A percentile compares a stretch with the other conserved stretches of the same genome.
Evolutionary conservation across 1,139 yeast species (phyloP).

Genomic region (Lodderomyces pseudojiufengensis): DNA sequence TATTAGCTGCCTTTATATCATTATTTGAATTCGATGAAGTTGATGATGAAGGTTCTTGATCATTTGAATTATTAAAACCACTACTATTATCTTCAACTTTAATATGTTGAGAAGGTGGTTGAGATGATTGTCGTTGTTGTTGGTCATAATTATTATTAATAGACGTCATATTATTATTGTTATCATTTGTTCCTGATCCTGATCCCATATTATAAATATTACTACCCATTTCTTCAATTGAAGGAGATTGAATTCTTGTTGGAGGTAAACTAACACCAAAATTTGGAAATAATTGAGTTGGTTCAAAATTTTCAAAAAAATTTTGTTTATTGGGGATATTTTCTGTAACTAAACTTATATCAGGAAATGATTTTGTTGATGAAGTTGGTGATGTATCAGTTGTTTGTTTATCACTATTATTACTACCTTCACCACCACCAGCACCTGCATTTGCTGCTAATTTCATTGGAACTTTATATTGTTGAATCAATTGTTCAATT

Average conservation of each 20-base stretch:
- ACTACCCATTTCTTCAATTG: constrained; percentile 13
- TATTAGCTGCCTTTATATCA: no score
- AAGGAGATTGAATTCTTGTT: constrained; percentile 38
- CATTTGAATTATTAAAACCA: not conserved
- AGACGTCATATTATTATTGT: not conserved
- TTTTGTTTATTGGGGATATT: constrained; percentile 37
- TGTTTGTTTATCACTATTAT: constrained; percentile 14
- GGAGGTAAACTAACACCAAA: constrained; percentile 35
- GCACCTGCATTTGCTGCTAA: constrained; percentile 8
- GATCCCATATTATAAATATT: constrained; percentile 13
- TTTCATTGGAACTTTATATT: constrained; percentile 17
- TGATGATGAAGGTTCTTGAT: not conserved
- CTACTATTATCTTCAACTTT: not conserved
- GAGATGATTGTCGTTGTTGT: not conserved
- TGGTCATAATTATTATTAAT: not conserved
- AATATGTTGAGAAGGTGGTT: constrained; percentile 1
- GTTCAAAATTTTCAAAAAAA: constrained; percentile 47
- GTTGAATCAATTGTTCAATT: constrained; percentile 33
- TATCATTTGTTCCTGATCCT: constrained; percentile 1
- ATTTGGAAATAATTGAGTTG: constrained; percentile 48
- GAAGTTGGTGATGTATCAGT: constrained; percentile 36
- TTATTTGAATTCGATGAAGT: no score
- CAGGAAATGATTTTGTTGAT: constrained; percentile 43
- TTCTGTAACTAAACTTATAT: constrained; percentile 46
- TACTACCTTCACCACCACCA: constrained; percentile 8